phyloP scores from a whole-genome alignment of 805 yeast species.

The Kodamaea kakaduensis region DNA sequence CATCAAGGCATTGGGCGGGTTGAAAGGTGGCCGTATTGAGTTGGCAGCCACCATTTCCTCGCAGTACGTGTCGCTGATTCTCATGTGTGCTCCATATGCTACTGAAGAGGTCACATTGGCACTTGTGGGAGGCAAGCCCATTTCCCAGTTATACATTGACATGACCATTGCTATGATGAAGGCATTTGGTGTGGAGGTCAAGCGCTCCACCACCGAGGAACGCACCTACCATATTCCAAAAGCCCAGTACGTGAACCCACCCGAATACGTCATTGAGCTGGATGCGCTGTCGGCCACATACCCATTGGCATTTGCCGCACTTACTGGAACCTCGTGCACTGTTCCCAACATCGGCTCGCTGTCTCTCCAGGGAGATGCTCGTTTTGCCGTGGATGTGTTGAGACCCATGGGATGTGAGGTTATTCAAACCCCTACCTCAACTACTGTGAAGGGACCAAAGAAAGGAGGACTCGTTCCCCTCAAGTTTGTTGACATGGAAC shows the following conservation, averaged over 20 bases:
- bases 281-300: slow-evolving; percentile 98
- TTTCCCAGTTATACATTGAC: slow-evolving; percentile 91
- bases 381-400: slow-evolving; percentile 90
- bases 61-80: slow-evolving; percentile 91
- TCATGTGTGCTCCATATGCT: slow-evolving; percentile 98
- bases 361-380: slow-evolving; percentile 95
- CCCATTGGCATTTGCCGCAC: slow-evolving; percentile 95
- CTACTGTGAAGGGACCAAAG: slow-evolving; percentile 90
- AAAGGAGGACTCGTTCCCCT: slow-evolving; percentile 66
- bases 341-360: slow-evolving; percentile 90
- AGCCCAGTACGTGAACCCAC: slow-evolving; percentile 76
- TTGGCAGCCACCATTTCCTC: slow-evolving; percentile 95
- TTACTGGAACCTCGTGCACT: slow-evolving; percentile 89
- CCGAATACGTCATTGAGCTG: slow-evolving; percentile 84
- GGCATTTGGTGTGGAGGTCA: slow-evolving; percentile 77
- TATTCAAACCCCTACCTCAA: slow-evolving; percentile 74
- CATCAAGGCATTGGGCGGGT: slow-evolving; percentile 62
- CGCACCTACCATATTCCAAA: slow-evolving; percentile 89
- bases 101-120: slow-evolving; percentile 79
- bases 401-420: slow-evolving; percentile 94
- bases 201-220: slow-evolving; percentile 62
- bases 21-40: slow-evolving; percentile 89
- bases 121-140: slow-evolving; percentile 94
- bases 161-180: slow-evolving; percentile 97
- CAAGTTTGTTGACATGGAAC: slow-evolving; percentile 90